Conservation (phyloP, 176 grass and related monocot genomes). For the Triticum aestivum region DNA sequence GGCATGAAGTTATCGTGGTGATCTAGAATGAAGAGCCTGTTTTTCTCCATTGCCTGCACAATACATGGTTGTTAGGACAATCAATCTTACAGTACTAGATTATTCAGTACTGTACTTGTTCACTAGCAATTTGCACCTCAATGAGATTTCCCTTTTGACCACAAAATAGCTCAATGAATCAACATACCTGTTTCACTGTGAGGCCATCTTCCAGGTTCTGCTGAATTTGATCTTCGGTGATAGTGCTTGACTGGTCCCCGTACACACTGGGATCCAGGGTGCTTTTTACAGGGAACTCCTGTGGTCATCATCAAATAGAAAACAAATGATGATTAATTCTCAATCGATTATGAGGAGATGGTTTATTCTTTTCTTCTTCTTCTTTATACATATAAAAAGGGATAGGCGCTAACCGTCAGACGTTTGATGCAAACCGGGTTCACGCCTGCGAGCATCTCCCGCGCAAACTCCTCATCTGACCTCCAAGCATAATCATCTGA, state of each 20-base stretch:
- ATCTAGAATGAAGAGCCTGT: slow-evolving; percentile 82
- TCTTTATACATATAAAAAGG: neutral
- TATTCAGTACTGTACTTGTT: neutral
- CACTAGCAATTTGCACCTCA: neutral
- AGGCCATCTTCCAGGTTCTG: slow-evolving; percentile 67
- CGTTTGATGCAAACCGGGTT: slow-evolving; percentile 79
- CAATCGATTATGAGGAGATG: neutral
- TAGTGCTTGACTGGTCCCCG: slow-evolving; percentile 79
- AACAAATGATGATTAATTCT: neutral
- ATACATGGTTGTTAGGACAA: slow-evolving; percentile 8
- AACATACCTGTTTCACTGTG: slow-evolving; percentile 55
- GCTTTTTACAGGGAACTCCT: slow-evolving; percentile 86
- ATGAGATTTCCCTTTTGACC: neutral
- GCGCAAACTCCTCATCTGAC: slow-evolving; percentile 79
- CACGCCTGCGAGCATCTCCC: slow-evolving; percentile 91
- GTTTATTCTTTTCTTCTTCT: neutral
- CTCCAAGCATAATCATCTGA: slow-evolving; percentile 74
- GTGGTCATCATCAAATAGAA: slow-evolving; percentile 5
- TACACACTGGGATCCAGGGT: slow-evolving; percentile 60
- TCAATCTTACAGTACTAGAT: neutral
- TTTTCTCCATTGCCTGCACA: slow-evolving; percentile 62
- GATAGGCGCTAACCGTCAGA: slow-evolving; percentile 47
- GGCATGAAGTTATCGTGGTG: slow-evolving; percentile 89
- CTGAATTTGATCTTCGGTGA: slow-evolving; percentile 63
- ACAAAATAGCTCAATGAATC: neutral